Evolutionary conservation across 192 early-diverging fungal genomes (phyloP).

Genomic region (Rhizoclosmatium sp.): DNA sequence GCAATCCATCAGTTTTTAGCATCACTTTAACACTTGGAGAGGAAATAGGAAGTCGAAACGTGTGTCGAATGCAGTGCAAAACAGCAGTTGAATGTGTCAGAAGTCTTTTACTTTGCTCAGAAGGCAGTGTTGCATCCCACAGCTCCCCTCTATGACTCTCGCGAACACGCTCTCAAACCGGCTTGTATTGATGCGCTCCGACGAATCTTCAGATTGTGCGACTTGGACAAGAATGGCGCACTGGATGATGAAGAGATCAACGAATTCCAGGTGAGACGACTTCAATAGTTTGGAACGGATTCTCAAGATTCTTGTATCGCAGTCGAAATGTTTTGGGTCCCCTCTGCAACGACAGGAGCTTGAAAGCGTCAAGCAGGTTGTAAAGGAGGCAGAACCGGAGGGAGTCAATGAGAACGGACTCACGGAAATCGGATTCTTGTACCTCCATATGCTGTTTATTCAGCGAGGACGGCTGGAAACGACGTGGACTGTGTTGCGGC

Average conservation of each 20-base stretch:
- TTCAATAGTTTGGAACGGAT: not conserved
- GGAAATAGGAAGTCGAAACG: constrained; percentile 89
- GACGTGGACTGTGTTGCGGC: constrained; percentile 95
- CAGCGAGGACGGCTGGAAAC: constrained; percentile 97
- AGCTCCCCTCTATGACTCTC: constrained; percentile 93
- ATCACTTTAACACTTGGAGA: not conserved
- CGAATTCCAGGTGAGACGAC: constrained; percentile 82
- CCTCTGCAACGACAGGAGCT: constrained; percentile 95
- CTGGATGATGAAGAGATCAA: constrained; percentile 95
- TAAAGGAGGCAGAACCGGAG: constrained; percentile 83
- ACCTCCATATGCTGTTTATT: constrained; percentile 95
- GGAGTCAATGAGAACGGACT: constrained; percentile 88
- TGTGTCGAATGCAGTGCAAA: constrained; percentile 99
- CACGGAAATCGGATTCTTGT: constrained; percentile 93
- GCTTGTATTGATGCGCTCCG: constrained; percentile 90
- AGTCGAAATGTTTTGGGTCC: constrained; percentile 95
- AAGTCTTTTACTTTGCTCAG: constrained; percentile 99
- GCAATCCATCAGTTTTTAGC: not conserved
- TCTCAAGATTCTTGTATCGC: not conserved
- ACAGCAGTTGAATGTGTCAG: constrained; percentile 91
- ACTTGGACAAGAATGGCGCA: constrained; percentile 90
- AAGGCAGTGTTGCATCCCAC: constrained; percentile 98
- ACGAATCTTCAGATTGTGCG: constrained; percentile 95
- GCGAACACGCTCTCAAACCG: constrained; percentile 89
- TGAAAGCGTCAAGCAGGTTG: constrained; percentile 95